Conservation (phyloP, 257 asterid genomes). For the Fraxinus pennsylvanica region DNA sequence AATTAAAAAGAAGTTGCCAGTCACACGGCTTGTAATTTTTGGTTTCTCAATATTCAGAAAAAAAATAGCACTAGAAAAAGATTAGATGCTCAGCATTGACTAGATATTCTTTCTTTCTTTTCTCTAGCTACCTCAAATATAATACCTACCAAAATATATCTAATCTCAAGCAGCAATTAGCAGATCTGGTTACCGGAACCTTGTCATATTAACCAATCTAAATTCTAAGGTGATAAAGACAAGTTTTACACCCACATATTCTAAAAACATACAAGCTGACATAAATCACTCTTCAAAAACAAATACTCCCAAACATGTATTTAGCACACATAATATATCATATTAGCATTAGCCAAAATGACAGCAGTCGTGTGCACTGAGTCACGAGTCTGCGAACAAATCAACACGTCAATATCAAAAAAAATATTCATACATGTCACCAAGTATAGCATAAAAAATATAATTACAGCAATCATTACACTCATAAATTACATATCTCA, state of each 20-base stretch:
- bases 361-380: constrained; percentile 7
- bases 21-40: background rate
- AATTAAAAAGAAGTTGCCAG: constrained; percentile 8
- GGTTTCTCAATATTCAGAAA: background rate
- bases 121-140: background rate
- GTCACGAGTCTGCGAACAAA: background rate
- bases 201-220: background rate
- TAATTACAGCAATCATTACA: background rate
- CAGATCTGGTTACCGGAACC: background rate
- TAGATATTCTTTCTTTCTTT: background rate
- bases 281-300: background rate
- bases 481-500: background rate
- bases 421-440: background rate
- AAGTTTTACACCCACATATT: background rate
- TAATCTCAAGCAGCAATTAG: constrained; percentile 9
- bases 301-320: background rate
- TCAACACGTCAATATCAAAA: background rate
- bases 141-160: background rate
- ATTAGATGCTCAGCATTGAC: background rate
- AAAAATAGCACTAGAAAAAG: background rate
- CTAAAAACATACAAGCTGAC: background rate
- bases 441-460: background rate
- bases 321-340: background rate
- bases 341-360: background rate
- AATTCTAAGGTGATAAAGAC: background rate